Base-by-base conservation (phyloP, 177 flowering plant species). In the Tripterygium wilfordii region DNA sequence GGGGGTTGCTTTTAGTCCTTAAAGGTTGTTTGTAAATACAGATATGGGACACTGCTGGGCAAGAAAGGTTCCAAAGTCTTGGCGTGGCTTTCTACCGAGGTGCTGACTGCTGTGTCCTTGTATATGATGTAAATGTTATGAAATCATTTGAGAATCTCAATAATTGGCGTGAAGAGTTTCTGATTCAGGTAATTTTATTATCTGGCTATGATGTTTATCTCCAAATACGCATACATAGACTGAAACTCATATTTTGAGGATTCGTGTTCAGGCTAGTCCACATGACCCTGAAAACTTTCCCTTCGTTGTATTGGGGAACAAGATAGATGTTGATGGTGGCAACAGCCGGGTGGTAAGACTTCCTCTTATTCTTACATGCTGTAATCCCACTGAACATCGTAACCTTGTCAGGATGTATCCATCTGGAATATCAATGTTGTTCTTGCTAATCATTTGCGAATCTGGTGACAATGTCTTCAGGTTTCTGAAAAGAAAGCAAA, bases 401-500 rank as follows among this genome's bases (percentile, higher is more conserved):
- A 36, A 4, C 18, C 40, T 36, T 33, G 4, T 33, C 14, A 15
- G 15, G 3, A 36, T 36, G 40, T n/a, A 36, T 5, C 15, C 17
- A 32, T 4, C 36, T 5, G 6, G 36, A 32, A 10, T 32, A 32
- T 12, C n/a, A 32, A 5, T 32, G 36, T 12, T 32, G 2, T 32
- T n/a, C n/a, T n/a, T n/a, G n/a, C n/a, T n/a, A n/a, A n/a, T n/a
- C n/a, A n/a, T n/a, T n/a, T n/a, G n/a, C n/a, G n/a, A n/a, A n/a
- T n/a, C n/a, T n/a, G n/a, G n/a, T n/a, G n/a, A n/a, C n/a, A n/a
- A n/a, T n/a, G n/a, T n/a, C 36, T 51, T n/a, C 46, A 77, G 86
- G 79, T 80, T 23, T 80, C 86, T 28, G 79, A 80, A 70, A 80
- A 77, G 65, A 77, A 77, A 49, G 79, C 75, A 20, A 77, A 62